Evolutionary conservation across 2,329 filamentous ascomycete genomes (phyloP).

Genomic region (Macrophomina pseudophaseolina): DNA sequence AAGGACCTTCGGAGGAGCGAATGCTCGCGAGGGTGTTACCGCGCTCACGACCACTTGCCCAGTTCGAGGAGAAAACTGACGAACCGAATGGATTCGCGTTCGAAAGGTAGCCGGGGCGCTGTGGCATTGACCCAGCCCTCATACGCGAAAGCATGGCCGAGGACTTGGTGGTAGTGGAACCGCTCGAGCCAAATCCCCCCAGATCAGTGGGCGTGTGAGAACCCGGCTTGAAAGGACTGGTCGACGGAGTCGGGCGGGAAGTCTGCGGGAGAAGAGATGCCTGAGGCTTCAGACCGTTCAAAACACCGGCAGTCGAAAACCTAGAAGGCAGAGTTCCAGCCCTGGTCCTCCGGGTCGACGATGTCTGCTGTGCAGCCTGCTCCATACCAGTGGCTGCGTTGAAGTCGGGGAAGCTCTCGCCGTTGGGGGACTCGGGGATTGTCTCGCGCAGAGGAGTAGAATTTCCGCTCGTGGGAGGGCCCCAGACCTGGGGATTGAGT

Average conservation of each 20-base stretch:
- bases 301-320: conserved; percentile 77
- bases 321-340: conserved; percentile 96
- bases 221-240: conserved; percentile 82
- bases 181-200: conserved; percentile 36
- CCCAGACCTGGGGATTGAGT: conserved; percentile 77
- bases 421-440: conserved; percentile 92
- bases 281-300: conserved; percentile 64
- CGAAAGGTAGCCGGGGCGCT: conserved; percentile 70
- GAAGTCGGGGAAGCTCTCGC: conserved; percentile 92
- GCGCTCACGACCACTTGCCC: conserved; percentile 80
- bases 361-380: conserved; percentile 50
- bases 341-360: conserved; percentile 76
- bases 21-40: conserved; percentile 90
- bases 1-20: conserved; percentile 82
- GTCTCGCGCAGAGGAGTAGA: conserved; percentile 96
- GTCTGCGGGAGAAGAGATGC: conserved; percentile 70
- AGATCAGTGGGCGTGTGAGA: conserved; percentile 46
- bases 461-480: conserved; percentile 93
- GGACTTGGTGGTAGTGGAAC: conserved; percentile 58
- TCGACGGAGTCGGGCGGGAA: conserved; percentile 82
- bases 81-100: conserved; percentile 76
- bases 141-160: conserved; percentile 77
- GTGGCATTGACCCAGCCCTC: conserved; percentile 91
- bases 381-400: conserved; percentile 67
- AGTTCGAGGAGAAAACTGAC: conserved; percentile 85